Percentiles rank a stretch among this genome's conserved stretches.
Evolutionary conservation across 163 green algal species (phyloP).

Genomic region (Scenedesmus sp.): DNA sequence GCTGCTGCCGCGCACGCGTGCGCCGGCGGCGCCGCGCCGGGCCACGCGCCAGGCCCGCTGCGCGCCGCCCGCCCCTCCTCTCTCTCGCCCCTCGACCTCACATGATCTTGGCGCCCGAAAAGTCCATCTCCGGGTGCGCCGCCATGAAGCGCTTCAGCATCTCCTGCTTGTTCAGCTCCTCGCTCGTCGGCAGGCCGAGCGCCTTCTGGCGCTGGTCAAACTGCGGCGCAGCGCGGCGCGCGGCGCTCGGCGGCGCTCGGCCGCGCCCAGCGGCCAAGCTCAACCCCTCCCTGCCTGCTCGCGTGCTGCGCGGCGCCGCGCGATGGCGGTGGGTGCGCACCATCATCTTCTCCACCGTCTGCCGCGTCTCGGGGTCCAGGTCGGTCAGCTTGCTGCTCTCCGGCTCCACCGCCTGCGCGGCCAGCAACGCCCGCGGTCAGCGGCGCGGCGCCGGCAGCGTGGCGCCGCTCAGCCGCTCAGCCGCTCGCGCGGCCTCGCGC

Average conservation of each 20-base stretch:
- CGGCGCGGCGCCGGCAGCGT: no score
- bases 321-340: constrained; percentile 8
- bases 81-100: constrained; percentile 7
- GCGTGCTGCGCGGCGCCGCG: background rate
- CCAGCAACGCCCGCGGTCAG: no score
- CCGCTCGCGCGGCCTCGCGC: no score
- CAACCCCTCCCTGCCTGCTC: background rate
- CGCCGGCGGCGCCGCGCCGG: background rate
- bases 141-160: constrained; percentile 94
- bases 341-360: constrained; percentile 94
- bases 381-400: constrained; percentile 91
- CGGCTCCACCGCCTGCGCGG: constrained; percentile 85
- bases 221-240: constrained; percentile 45
- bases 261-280: background rate
- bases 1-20: background rate
- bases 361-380: constrained; percentile 76
- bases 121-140: constrained; percentile 95
- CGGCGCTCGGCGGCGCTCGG: no score
- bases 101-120: constrained; percentile 87
- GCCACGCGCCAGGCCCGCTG: background rate
- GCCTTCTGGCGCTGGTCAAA: constrained; percentile 95
- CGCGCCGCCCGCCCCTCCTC: background rate
- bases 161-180: constrained; percentile 87
- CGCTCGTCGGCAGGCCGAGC: constrained; percentile 86
- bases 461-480: constrained; percentile 58